Evolutionary conservation across 108 stramenopile species (phyloP).

Genomic region (Pseudonitzschia multiseries): DNA sequence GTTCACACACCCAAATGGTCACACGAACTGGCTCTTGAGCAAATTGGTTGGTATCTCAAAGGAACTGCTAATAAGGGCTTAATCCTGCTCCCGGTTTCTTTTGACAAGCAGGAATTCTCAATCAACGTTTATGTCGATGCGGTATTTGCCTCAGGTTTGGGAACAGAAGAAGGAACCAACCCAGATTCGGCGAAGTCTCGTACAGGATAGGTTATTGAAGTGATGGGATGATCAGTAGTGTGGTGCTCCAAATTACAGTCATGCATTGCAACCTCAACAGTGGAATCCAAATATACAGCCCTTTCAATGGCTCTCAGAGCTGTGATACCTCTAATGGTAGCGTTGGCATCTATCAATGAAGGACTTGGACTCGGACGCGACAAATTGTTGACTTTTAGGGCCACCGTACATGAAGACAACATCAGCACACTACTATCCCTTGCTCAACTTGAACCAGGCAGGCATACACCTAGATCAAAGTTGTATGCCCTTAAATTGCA

Average conservation of each 20-base stretch:
- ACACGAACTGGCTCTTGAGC: too few species aligned
- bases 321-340: slow-evolving; percentile 5
- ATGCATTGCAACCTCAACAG: slow-evolving; percentile 35
- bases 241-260: slow-evolving; percentile 49
- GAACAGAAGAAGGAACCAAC: slow-evolving; percentile 24
- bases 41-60: slow-evolving; percentile 18
- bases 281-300: slow-evolving; percentile 44
- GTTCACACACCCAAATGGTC: slow-evolving; percentile 13
- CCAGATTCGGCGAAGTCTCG: slow-evolving; percentile 32
- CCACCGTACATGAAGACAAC: too few species aligned
- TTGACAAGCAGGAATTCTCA: background rate
- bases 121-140: slow-evolving; percentile 39
- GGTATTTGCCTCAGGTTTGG: slow-evolving; percentile 41
- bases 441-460: too few species aligned
- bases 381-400: background rate
- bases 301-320: slow-evolving; percentile 21
- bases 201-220: slow-evolving; percentile 34
- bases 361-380: too few species aligned
- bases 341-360: too few species aligned
- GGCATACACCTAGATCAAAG: too few species aligned
- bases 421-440: too few species aligned
- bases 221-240: slow-evolving; percentile 34
- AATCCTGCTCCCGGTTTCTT: slow-evolving; percentile 30
- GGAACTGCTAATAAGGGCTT: slow-evolving; percentile 43
- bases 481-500: too few species aligned